These are phyloP conservation scores for Neurospora sp. DNA, from an alignment of 495 filamentous ascomycete species.

Conservation along the genomic window DNA sequence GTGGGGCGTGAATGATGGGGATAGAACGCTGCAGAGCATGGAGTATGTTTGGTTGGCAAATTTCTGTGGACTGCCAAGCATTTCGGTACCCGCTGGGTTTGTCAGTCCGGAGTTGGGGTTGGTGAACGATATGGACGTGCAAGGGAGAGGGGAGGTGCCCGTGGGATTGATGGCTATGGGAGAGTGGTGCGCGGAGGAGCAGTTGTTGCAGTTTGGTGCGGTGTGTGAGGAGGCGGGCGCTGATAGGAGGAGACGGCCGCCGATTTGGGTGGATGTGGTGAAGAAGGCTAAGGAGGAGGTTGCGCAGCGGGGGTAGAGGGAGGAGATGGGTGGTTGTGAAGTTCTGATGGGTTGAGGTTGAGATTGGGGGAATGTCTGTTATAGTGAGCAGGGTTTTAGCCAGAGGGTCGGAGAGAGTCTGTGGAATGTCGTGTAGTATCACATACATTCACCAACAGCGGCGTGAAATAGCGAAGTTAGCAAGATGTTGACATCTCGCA, in stretches of 20 bases:
- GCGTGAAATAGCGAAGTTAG: not conserved
- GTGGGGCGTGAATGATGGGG: constrained; percentile 62
- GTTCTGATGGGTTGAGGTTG: not conserved
- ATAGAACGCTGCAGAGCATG: constrained; percentile 64
- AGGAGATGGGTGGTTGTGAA: not conserved
- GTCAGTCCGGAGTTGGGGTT: constrained; percentile 20
- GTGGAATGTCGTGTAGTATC: not conserved
- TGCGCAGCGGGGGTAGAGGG: not conserved
- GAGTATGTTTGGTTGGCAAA: constrained; percentile 81
- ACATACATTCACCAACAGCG: not conserved
- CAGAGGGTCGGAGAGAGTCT: not conserved
- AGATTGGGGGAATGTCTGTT: not conserved
- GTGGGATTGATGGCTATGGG: constrained; percentile 75
- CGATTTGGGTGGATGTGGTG: constrained; percentile 25
- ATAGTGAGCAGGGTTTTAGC: not conserved
- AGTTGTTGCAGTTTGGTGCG: constrained; percentile 57
- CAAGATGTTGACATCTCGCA: not conserved
- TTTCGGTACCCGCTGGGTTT: constrained; percentile 64
- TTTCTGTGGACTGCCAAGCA: constrained; percentile 63
- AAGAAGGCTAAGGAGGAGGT: constrained; percentile 4
- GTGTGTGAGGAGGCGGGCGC: constrained; percentile 42
- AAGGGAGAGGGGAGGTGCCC: constrained; percentile 44
- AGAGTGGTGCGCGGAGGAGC: constrained; percentile 71
- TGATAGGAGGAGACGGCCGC: constrained; percentile 13
- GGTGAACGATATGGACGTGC: constrained; percentile 17